phyloP scores from a whole-genome alignment of 176 grass and related monocot genomes.

The Pharus latifolius region DNA sequence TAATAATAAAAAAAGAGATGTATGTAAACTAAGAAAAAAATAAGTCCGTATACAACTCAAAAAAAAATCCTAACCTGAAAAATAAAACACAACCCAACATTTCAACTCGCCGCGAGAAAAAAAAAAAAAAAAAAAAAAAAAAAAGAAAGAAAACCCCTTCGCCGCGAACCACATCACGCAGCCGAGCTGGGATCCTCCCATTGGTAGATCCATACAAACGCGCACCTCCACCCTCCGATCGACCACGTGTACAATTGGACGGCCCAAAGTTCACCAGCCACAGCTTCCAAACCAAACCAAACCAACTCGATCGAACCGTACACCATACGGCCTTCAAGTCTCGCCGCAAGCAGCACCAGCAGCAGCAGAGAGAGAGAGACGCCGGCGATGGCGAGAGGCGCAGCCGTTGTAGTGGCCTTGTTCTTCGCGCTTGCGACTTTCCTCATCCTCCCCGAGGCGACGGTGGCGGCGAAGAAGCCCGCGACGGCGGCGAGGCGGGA shows the following conservation, averaged over 20 bases:
- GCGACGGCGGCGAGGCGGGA: slow-evolving; percentile 74
- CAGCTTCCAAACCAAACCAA: background rate
- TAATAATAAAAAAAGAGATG: no score
- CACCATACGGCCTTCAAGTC: background rate
- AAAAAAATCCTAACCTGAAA: no score
- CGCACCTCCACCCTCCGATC: background rate
- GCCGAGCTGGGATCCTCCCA: slow-evolving; percentile 25
- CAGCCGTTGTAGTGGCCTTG: background rate
- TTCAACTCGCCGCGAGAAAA: no score
- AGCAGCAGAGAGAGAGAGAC: background rate
- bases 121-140: no score
- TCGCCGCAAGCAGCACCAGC: background rate
- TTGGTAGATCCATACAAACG: background rate
- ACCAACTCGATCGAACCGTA: background rate
- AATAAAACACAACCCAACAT: no score
- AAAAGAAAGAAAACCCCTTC: background rate
- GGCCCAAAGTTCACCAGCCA: background rate
- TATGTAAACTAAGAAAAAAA: no score
- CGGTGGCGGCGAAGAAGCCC: slow-evolving; percentile 40
- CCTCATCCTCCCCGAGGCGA: background rate
- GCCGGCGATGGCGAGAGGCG: slow-evolving; percentile 19
- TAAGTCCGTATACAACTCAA: no score
- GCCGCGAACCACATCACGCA: slow-evolving; percentile 19
- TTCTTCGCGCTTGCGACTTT: slow-evolving; percentile 19
- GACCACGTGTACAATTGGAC: background rate